Conservation (phyloP, 2,329 filamentous ascomycete genomes). For the Purpureocillium lavendulum region DNA sequence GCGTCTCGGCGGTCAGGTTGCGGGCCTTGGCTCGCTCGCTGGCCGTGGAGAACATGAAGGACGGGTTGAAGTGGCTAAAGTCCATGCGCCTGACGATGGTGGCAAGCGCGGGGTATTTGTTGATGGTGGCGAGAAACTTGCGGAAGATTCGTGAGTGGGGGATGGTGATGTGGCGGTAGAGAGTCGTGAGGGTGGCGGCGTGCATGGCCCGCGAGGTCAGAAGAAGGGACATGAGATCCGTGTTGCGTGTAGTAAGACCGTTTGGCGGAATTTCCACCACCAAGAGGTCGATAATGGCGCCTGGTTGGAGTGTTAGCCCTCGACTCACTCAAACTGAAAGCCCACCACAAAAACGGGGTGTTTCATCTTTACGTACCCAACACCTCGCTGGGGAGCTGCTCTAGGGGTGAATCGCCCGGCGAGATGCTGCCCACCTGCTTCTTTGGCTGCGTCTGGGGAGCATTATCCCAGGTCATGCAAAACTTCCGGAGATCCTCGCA, state of each 20-base stretch:
- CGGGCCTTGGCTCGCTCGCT: conserved; percentile 66
- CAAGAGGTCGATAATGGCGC: conserved; percentile 65
- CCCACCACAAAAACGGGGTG: too few relatives aligned
- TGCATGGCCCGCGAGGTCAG: conserved; percentile 70
- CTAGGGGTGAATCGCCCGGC: conserved; percentile 49
- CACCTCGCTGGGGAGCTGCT: conserved; percentile 62
- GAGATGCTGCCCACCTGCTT: conserved; percentile 19
- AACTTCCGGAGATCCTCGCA: conserved; percentile 50
- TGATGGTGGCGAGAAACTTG: conserved; percentile 67
- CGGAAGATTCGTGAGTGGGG: conserved; percentile 77
- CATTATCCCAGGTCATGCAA: conserved; percentile 44
- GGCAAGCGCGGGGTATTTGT: conserved; percentile 58
- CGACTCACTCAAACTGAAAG: too few relatives aligned
- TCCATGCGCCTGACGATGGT: conserved; percentile 71
- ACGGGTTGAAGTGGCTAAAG: conserved; percentile 80
- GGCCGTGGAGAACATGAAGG: conserved; percentile 65
- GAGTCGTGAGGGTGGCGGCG: conserved; percentile 61
- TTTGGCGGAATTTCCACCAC: conserved; percentile 65
- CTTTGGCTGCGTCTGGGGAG: conserved; percentile 22
- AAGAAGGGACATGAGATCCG: conserved; percentile 68
- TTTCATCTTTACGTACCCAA: conserved; percentile 45
- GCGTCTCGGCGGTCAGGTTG: conserved; percentile 67
- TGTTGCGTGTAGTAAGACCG: conserved; percentile 66
- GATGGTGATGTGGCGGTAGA: conserved; percentile 74
- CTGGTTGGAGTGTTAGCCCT: conserved; percentile 27